These are phyloP conservation scores for Dactylis glomerata DNA, from an alignment of 176 grass and related monocot genomes.

Conservation along the genomic window DNA sequence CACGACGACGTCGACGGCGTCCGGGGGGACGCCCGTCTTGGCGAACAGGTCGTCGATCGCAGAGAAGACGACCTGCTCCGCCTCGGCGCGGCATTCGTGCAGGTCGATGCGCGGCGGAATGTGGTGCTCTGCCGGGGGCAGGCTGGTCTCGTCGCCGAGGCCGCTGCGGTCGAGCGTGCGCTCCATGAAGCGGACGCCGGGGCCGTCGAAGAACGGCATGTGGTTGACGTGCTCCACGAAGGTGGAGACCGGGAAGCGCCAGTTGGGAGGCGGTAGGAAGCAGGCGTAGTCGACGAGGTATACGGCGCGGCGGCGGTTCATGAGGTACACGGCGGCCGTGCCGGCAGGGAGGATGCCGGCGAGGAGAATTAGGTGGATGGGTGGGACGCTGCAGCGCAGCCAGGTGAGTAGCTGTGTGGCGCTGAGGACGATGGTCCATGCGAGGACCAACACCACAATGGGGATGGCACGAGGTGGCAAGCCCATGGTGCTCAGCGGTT, in stretches of 20 bases:
- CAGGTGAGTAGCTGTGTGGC: not conserved
- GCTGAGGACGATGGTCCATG: not conserved
- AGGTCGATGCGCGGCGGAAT: conserved; percentile 48
- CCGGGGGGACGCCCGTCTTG: conserved; percentile 30
- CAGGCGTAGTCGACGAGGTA: conserved; percentile 68
- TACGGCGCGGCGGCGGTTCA: conserved; percentile 48
- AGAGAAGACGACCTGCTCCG: conserved; percentile 54
- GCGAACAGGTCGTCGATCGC: conserved; percentile 59
- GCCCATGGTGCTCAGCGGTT: not conserved
- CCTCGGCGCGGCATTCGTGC: conserved; percentile 44
- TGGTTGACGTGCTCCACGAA: conserved; percentile 66
- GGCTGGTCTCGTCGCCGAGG: conserved; percentile 61
- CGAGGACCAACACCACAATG: not conserved
- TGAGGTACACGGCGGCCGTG: conserved; percentile 20
- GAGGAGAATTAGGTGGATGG: conserved; percentile 34
- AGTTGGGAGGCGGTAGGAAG: conserved; percentile 48
- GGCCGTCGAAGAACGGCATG: conserved; percentile 49
- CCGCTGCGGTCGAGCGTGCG: conserved; percentile 61
- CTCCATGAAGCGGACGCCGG: conserved; percentile 62
- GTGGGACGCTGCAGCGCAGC: not conserved
- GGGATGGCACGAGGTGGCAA: not conserved
- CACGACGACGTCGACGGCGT: conserved; percentile 41
- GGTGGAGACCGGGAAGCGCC: conserved; percentile 58
- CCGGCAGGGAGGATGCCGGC: conserved; percentile 5
- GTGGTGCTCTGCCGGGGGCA: conserved; percentile 61